Evolutionary conservation across 768 basidiomycete species (phyloP), one percentile per base, ranked within the genome.

Genomic region (Galerina sulciceps): DNA sequence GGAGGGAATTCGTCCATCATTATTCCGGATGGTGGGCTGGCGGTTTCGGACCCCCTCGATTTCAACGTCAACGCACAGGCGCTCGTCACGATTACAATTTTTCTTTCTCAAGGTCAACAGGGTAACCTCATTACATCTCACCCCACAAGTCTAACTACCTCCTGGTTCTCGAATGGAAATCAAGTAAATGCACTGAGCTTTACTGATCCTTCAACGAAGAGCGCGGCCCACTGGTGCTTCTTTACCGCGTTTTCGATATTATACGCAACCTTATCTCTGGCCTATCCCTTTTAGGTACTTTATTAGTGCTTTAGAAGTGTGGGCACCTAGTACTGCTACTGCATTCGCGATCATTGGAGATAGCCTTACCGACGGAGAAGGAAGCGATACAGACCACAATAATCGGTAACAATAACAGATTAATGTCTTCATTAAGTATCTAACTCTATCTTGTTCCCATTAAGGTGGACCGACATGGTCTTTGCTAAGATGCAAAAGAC

Each of bases 281-380:
- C 44, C 9, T 43, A 35, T 53, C 26, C 4, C 26, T 31, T 31
- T 1, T 31, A 77, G 76, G 78, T 81, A 74, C 69, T 80, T 78
- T 62, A 58, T 79, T 35, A 81, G 78, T 59, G 76, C 77, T 0
- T 71, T 82, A 10, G 79, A 81, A 54, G 75, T 71, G 1, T 78
- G 75, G 71, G 71, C 72, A 0, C 71, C 76, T 5, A 58, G 57
- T 6, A 66, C 61, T 0, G 63, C 68, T 14, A 63, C 69, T 36
- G 67, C 75, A 6, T 71, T 81, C 31, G 75, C 73, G 23, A 76
- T 84, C 55, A 74, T 84, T 31, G 82, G 82, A 6, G 82, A 84
- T 68, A 82, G 80, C 63, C 80, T 82, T 53, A 84, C 82, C 1
- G 82, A 84, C 58, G 82, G 82, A n/a, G 75, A 81, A 31, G 81